Percentiles rank a stretch among this genome's conserved stretches.
Evolutionary conservation across 345 rosid genomes (phyloP).

Genomic region (Erodium maritimum): DNA sequence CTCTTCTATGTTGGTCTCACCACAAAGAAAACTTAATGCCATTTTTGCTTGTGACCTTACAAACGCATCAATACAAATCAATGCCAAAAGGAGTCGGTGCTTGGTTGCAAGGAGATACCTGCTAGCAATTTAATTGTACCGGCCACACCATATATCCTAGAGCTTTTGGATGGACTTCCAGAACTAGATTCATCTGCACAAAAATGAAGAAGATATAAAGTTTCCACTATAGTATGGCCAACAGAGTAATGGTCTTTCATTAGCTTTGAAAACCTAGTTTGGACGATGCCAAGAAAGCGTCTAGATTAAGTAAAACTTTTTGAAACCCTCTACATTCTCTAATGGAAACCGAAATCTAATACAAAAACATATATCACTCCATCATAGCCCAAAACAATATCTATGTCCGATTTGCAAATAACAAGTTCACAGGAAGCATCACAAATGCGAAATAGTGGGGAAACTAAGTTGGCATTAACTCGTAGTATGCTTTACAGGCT

Average conservation of each 20-base stretch:
- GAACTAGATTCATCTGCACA: slow-evolving; percentile 32
- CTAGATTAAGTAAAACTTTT: not conserved
- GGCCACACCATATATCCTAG: slow-evolving; percentile 65
- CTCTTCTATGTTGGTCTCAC: too few species aligned
- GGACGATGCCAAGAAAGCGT: not conserved
- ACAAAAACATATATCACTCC: not conserved
- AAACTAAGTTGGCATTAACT: not conserved
- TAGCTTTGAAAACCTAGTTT: not conserved
- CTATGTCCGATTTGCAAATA: not conserved
- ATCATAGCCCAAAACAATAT: not conserved
- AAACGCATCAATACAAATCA: not conserved
- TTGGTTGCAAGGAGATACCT: slow-evolving; percentile 29
- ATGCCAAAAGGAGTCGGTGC: not conserved
- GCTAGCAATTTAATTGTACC: slow-evolving; percentile 81
- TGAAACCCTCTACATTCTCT: not conserved
- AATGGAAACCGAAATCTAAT: not conserved
- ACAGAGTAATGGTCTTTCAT: not conserved
- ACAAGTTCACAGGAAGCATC: not conserved
- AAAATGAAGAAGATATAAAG: not conserved
- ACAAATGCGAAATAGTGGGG: too few species aligned
- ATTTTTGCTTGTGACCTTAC: not conserved
- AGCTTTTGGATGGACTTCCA: slow-evolving; percentile 33
- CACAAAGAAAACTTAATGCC: not conserved
- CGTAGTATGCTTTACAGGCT: too few species aligned
- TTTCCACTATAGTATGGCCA: not conserved